phyloP scores from a whole-genome alignment of 139 green algal species.

The Picochlorum costavermella region DNA sequence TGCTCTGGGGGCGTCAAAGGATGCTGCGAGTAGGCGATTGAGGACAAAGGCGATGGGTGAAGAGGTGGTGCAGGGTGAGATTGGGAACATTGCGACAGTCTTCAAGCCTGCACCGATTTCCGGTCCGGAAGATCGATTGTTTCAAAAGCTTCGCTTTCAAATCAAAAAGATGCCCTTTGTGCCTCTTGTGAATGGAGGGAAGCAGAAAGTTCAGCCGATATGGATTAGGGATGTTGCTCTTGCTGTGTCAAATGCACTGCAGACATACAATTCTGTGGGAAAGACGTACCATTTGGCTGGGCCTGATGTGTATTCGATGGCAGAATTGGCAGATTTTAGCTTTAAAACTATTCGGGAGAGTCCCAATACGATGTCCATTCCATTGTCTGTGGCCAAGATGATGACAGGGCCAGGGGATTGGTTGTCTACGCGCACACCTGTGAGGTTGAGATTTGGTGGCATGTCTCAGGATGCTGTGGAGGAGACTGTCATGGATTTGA shows the following conservation, averaged over 20 bases:
- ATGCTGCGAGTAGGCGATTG: conserved; percentile 55
- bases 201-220: conserved; percentile 46
- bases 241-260: conserved; percentile 49
- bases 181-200: conserved; percentile 68
- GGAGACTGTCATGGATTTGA: conserved; percentile 31
- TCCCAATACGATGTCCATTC: conserved; percentile 19
- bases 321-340: conserved; percentile 30
- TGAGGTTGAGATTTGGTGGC: conserved; percentile 37
- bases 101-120: conserved; percentile 68
- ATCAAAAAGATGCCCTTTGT: conserved; percentile 47
- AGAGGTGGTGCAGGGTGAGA: conserved; percentile 33
- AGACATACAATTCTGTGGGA: conserved; percentile 47
- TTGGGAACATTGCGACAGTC: conserved; percentile 57
- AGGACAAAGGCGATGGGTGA: conserved; percentile 73
- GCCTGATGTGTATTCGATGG: conserved; percentile 64
- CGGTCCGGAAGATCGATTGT: conserved; percentile 86
- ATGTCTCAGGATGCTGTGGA: conserved; percentile 57
- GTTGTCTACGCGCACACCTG: conserved; percentile 13
- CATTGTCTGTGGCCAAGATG: conserved; percentile 20
- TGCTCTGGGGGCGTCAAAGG: conserved; percentile 49
- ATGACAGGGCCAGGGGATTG: conserved; percentile 23
- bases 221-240: conserved; percentile 63
- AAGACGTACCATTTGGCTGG: conserved; percentile 81
- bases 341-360: conserved; percentile 45
- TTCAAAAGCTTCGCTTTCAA: conserved; percentile 71